Conservation (phyloP, 2,329 filamentous ascomycete species). For the Rutstroemia sydowiana region DNA sequence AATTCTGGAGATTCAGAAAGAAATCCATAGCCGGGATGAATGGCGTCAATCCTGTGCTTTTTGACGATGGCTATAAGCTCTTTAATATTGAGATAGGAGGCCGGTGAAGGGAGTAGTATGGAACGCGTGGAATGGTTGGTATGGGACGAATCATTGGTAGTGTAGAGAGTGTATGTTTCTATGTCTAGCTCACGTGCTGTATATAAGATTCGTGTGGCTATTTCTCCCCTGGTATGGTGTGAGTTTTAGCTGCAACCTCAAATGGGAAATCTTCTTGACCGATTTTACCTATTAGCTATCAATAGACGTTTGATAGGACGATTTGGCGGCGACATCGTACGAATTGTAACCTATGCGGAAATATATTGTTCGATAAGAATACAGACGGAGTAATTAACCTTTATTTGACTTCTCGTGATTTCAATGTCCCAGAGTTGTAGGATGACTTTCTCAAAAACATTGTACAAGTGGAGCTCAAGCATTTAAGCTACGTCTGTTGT, state of each 20-base stretch:
- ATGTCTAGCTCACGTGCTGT: slow-evolving; percentile 51
- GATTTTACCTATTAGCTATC: slow-evolving; percentile 42
- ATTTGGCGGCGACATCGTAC: background rate
- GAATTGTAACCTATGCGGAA: background rate
- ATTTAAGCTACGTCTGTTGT: no score
- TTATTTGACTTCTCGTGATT: no score
- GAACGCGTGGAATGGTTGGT: slow-evolving; percentile 43
- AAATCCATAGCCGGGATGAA: slow-evolving; percentile 67
- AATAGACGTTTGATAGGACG: slow-evolving; percentile 42
- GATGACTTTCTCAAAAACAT: no score
- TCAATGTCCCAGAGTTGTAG: no score
- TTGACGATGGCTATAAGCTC: slow-evolving; percentile 40
- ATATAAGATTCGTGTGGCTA: slow-evolving; percentile 52
- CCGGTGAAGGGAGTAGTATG: slow-evolving; percentile 42
- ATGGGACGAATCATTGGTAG: slow-evolving; percentile 47
- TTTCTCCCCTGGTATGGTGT: slow-evolving; percentile 46
- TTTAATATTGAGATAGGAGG: slow-evolving; percentile 45
- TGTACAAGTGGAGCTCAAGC: no score
- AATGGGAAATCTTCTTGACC: background rate
- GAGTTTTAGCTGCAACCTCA: background rate
- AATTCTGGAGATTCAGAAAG: slow-evolving; percentile 64
- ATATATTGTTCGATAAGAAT: no score
- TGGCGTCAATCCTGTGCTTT: slow-evolving; percentile 49
- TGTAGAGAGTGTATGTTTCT: slow-evolving; percentile 49
- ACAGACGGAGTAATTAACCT: no score